Evolutionary conservation across 1,284 basidiomycete genomes (phyloP).

Genomic region (Sanghuangporus weigelae): DNA sequence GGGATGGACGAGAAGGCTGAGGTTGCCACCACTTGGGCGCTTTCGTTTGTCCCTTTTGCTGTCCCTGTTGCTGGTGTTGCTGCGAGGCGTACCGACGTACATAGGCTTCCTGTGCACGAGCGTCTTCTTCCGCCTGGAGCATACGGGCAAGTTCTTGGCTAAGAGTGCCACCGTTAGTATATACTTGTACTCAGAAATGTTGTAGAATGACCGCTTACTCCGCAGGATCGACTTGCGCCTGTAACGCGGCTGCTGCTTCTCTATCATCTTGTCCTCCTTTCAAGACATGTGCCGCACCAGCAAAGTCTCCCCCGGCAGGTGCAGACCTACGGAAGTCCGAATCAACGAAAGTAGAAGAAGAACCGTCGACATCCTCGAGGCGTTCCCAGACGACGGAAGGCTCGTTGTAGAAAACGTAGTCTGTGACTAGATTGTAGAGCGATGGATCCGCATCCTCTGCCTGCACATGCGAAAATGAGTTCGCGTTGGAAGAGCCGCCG

Average conservation of each 20-base stretch:
- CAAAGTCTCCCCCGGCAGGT: conserved; percentile 76
- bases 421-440: conserved; percentile 79
- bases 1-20: neutral
- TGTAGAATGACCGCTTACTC: conserved; percentile 37
- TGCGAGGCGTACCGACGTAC: conserved; percentile 28
- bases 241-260: conserved; percentile 11
- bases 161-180: neutral
- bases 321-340: conserved; percentile 54
- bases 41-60: neutral
- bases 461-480: neutral
- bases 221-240: conserved; percentile 40
- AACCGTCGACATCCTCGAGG: conserved; percentile 82
- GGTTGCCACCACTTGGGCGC: neutral
- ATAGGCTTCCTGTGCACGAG: conserved; percentile 37
- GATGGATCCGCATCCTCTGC: conserved; percentile 41
- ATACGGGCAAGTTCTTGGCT: conserved; percentile 63
- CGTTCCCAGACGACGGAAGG: conserved; percentile 83
- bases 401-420: conserved; percentile 74
- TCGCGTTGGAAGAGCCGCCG: neutral
- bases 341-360: conserved; percentile 71
- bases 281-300: conserved; percentile 45
- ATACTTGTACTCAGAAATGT: neutral
- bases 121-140: conserved; percentile 72
- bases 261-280: conserved; percentile 12
- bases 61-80: conserved; percentile 2